These are phyloP conservation scores for Hevea brasiliensis DNA, from an alignment of 345 rosid species.

Conservation along the genomic window DNA sequence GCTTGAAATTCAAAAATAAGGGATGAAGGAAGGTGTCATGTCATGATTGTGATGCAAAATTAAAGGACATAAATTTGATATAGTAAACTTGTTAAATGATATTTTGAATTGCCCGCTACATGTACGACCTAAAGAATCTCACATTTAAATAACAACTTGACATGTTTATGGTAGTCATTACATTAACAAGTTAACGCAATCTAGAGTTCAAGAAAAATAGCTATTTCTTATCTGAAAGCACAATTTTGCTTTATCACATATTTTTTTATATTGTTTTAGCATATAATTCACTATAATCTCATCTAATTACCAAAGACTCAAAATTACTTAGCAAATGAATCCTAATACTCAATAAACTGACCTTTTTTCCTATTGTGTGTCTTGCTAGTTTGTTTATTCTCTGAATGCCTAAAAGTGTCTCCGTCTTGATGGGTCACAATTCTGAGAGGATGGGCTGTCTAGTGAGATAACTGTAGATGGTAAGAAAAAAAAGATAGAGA, in stretches of 20 bases:
- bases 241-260: neutral
- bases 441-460: slow-evolving; percentile 86
- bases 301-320: slow-evolving; percentile 2
- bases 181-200: too few species aligned
- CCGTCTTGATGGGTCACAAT: slow-evolving; percentile 37
- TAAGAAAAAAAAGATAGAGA: slow-evolving; percentile 83
- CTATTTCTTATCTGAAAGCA: neutral
- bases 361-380: slow-evolving; percentile 18
- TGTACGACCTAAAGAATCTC: neutral
- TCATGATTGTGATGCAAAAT: too few species aligned
- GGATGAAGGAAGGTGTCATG: too few species aligned
- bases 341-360: slow-evolving; percentile 9
- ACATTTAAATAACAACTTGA: neutral
- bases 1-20: too few species aligned
- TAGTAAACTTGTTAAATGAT: too few species aligned
- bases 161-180: too few species aligned
- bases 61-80: too few species aligned
- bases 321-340: neutral
- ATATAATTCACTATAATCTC: neutral
- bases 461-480: slow-evolving; percentile 74
- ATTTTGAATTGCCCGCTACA: too few species aligned
- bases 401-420: neutral
- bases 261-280: neutral
- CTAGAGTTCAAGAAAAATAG: neutral
- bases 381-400: slow-evolving; percentile 4